Percentiles rank a stretch among this genome's conserved stretches.
Conservation (phyloP, 345 rosid species). For the Pugionium cornutum region DNA sequence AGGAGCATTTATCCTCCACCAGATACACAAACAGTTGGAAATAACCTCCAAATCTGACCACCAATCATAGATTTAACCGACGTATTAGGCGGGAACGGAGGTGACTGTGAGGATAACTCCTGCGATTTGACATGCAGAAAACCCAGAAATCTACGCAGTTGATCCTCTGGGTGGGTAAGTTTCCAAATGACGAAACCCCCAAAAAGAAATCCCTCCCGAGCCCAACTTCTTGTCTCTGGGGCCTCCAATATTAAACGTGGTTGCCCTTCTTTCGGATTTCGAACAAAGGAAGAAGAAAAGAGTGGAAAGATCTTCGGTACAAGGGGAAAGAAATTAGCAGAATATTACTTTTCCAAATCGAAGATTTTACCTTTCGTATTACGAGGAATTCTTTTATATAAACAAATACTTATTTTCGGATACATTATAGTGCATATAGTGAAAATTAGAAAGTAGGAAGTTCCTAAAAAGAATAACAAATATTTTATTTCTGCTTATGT, state of each 20-base stretch:
- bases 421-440: too few species aligned
- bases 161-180: slow-evolving; percentile 29
- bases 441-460: too few species aligned
- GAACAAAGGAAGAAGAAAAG: slow-evolving; percentile 13
- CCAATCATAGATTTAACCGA: slow-evolving; percentile 51
- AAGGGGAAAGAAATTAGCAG: slow-evolving; percentile 32
- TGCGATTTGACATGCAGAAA: slow-evolving; percentile 39
- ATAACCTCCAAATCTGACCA: slow-evolving; percentile 42
- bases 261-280: slow-evolving; percentile 27
- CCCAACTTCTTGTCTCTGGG: slow-evolving; percentile 1
- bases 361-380: slow-evolving; percentile 23
- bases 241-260: background rate
- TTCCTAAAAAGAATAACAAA: too few species aligned
- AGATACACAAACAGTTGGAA: slow-evolving; percentile 44
- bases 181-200: slow-evolving; percentile 16
- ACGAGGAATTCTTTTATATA: background rate
- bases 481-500: too few species aligned
- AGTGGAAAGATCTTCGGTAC: slow-evolving; percentile 38
- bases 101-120: slow-evolving; percentile 9
- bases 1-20: slow-evolving; percentile 74
- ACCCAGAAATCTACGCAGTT: slow-evolving; percentile 26
- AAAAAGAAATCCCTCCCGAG: slow-evolving; percentile 25
- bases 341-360: slow-evolving; percentile 33
- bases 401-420: too few species aligned
- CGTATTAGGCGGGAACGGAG: slow-evolving; percentile 22